Evolutionary conservation across 805 yeast genomes (phyloP).

Genomic region (Lachancea quebecensis): DNA sequence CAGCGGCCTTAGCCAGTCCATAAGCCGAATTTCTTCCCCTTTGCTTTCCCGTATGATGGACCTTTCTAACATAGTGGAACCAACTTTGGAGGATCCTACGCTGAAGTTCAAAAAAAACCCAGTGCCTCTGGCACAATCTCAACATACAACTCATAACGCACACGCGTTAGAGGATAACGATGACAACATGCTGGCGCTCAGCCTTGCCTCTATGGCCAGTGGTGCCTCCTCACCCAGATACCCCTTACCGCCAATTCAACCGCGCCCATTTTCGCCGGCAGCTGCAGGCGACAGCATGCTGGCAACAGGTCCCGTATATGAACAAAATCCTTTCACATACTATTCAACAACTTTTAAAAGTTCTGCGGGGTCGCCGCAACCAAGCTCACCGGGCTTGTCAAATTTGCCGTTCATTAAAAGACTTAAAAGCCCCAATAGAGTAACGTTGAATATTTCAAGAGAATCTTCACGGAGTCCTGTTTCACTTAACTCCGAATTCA

Average conservation of each 20-base stretch:
- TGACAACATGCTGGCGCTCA: constrained; percentile 31
- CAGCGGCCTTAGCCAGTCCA: constrained; percentile 11
- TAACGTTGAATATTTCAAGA: constrained; percentile 28
- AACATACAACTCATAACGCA: background rate
- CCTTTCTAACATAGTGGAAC: constrained; percentile 31
- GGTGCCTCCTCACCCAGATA: constrained; percentile 31
- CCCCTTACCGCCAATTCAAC: constrained; percentile 20
- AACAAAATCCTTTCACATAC: constrained; percentile 18
- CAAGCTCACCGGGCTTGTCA: constrained; percentile 14
- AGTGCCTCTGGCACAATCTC: constrained; percentile 5
- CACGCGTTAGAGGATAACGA: constrained; percentile 27
- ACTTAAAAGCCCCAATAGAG: constrained; percentile 29
- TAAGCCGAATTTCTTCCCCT: constrained; percentile 31
- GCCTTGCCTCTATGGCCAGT: constrained; percentile 33
- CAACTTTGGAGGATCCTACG: constrained; percentile 33
- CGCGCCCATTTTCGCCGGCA: constrained; percentile 13
- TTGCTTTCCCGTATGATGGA: constrained; percentile 33
- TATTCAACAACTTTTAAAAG: constrained; percentile 10
- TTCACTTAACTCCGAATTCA: constrained; percentile 18
- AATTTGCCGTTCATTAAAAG: constrained; percentile 26
- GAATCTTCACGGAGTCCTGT: constrained; percentile 29
- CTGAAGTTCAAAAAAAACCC: constrained; percentile 22
- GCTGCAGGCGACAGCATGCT: constrained; percentile 13
- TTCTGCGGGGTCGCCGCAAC: constrained; percentile 9
- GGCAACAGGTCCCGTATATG: constrained; percentile 22